phyloP scores from a whole-genome alignment of 73 alveolate genomes.

The Tetrahymena borealis region DNA sequence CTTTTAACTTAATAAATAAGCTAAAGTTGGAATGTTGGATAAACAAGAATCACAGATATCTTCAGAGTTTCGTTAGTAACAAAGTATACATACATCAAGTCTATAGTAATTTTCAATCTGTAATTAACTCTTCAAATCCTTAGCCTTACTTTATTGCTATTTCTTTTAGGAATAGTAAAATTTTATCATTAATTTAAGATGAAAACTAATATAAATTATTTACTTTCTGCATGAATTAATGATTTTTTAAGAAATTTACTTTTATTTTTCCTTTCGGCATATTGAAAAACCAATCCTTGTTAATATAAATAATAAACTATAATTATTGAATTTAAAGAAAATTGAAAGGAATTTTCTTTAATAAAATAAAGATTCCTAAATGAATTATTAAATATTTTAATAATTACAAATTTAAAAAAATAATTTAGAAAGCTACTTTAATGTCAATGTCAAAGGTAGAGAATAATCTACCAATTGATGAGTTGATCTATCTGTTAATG shows the following conservation, averaged over 20 bases:
- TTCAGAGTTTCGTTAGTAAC: neutral
- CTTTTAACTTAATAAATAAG: neutral
- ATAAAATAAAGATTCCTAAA: too few species aligned
- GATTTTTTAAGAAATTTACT: neutral
- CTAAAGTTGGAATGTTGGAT: neutral
- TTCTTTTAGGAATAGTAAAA: neutral
- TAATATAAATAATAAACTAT: neutral
- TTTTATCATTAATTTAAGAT: neutral
- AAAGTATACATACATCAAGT: neutral
- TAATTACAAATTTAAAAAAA: too few species aligned
- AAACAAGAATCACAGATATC: neutral
- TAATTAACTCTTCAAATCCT: neutral
- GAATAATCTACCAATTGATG: conserved; percentile 77
- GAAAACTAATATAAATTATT: neutral
- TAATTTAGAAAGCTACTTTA: too few species aligned
- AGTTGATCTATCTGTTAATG: conserved; percentile 66
- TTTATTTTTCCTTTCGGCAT: neutral
- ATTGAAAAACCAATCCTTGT: neutral
- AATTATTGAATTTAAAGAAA: neutral
- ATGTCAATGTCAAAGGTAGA: conserved; percentile 76
- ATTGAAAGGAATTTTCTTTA: too few species aligned
- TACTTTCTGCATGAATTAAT: neutral
- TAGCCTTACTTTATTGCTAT: neutral
- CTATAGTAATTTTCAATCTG: neutral
- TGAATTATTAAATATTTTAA: too few species aligned